A percentile compares a stretch with the other conserved stretches of the same genome.
Conservation (phyloP, 345 rosid genomes). For the Luvunga scandens region DNA sequence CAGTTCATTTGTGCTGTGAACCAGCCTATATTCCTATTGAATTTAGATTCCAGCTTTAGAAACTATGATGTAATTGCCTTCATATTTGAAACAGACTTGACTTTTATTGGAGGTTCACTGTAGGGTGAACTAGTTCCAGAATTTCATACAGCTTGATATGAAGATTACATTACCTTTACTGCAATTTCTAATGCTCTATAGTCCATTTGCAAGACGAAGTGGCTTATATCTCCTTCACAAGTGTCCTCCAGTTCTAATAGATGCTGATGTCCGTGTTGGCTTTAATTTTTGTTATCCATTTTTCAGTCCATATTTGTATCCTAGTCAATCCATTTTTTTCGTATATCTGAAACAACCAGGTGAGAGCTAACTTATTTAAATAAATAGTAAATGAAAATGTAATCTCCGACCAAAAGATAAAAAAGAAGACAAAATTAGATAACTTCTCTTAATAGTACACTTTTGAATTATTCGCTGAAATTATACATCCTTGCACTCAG, state of each 20-base stretch:
- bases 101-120: background rate
- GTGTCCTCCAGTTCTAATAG: no score
- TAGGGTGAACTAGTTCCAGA: no score
- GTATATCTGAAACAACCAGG: background rate
- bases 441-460: background rate
- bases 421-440: background rate
- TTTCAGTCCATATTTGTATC: background rate
- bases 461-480: background rate
- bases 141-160: no score
- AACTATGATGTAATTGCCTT: background rate
- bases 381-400: background rate
- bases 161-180: no score
- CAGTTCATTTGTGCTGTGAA: background rate
- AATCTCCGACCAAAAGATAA: background rate
- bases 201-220: no score
- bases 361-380: background rate
- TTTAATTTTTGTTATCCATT: no score
- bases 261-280: no score
- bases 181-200: no score
- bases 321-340: background rate
- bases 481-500: background rate
- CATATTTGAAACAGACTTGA: background rate
- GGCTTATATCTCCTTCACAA: no score
- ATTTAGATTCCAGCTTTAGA: background rate
- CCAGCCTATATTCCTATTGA: background rate